Conservation (phyloP, 1,284 basidiomycete genomes). For the Leccinum griseonigrum region DNA sequence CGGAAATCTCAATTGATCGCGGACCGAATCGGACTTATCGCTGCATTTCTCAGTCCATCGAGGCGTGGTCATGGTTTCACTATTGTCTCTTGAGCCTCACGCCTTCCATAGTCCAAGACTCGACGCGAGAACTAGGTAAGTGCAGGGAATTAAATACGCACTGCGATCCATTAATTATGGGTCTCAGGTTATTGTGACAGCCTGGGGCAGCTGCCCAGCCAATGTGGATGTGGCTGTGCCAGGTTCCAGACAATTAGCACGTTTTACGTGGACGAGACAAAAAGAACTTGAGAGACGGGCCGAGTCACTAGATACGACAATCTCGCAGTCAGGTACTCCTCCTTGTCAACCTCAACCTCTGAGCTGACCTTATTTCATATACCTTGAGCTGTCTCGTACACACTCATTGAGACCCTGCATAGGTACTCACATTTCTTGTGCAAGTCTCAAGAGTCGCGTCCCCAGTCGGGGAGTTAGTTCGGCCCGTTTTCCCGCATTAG, state of each 20-base stretch:
- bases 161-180: background rate
- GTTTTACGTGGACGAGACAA: conserved; percentile 11
- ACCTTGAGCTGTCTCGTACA: background rate
- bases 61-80: background rate
- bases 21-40: background rate
- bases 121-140: background rate
- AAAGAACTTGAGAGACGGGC: conserved; percentile 4
- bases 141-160: background rate
- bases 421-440: background rate
- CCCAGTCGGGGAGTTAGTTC: background rate
- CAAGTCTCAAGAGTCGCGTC: background rate
- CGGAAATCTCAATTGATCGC: background rate
- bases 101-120: background rate
- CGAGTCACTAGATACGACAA: no score
- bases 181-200: background rate
- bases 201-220: no score
- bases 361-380: background rate
- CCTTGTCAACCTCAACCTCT: background rate
- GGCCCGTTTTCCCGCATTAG: background rate
- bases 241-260: no score
- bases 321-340: background rate
- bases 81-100: conserved; percentile 13
- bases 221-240: no score
- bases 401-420: background rate
- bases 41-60: background rate